A percentile compares a stretch with the other conserved stretches of the same genome.
Conservation (phyloP, 345 rosid genomes). For the Salix suchowensis region DNA sequence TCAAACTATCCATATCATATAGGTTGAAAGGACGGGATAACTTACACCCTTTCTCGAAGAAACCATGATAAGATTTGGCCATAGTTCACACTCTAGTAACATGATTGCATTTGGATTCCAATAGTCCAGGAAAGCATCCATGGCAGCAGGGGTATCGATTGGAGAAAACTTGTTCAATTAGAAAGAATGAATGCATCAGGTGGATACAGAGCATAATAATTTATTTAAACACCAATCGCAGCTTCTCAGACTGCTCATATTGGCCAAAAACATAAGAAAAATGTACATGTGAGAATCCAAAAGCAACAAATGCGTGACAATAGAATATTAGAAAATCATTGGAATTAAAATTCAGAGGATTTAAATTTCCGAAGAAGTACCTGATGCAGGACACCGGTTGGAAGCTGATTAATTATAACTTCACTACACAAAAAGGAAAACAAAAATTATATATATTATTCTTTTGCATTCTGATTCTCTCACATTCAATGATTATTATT, state of each 20-base stretch:
- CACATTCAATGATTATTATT: no score
- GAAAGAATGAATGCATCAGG: conserved; percentile 9
- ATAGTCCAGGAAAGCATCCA: conserved; percentile 59
- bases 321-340: not conserved
- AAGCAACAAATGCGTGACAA: not conserved
- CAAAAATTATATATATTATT: no score
- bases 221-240: not conserved
- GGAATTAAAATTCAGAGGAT: not conserved
- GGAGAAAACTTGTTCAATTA: conserved; percentile 64
- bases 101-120: conserved; percentile 79
- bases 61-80: conserved; percentile 81
- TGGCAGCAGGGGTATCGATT: conserved; percentile 65
- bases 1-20: no score
- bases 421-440: conserved; percentile 43
- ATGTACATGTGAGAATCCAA: not conserved
- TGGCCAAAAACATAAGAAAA: no score
- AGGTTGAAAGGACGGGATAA: conserved; percentile 7
- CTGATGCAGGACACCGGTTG: conserved; percentile 63
- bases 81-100: conserved; percentile 79
- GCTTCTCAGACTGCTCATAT: not conserved
- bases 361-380: conserved; percentile 27
- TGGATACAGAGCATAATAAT: not conserved
- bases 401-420: conserved; percentile 67
- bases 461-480: no score
- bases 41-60: conserved; percentile 64